Evolutionary conservation across 108 stramenopile genomes (phyloP).

Genomic region (Stephanodiscus triporus): DNA sequence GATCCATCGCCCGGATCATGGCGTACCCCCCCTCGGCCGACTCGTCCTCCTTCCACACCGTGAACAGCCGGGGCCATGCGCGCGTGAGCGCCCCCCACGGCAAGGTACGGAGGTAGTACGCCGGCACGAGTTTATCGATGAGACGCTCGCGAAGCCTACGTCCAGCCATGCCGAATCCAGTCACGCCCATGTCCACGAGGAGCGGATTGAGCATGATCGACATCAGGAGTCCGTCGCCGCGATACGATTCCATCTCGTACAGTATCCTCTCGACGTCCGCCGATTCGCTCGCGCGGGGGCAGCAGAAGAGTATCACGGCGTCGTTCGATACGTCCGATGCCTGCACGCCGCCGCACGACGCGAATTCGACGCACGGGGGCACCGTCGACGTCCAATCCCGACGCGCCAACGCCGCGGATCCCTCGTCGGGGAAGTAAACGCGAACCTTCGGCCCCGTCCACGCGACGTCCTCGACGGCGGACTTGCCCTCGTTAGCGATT

Average conservation of each 20-base stretch:
- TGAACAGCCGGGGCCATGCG: conserved; percentile 65
- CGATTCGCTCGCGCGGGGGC: conserved; percentile 81
- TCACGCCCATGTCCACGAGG: conserved; percentile 94
- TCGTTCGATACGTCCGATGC: conserved; percentile 60
- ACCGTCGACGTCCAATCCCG: conserved; percentile 80
- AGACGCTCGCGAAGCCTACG: conserved; percentile 86
- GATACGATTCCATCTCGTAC: conserved; percentile 42
- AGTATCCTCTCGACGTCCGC: conserved; percentile 70
- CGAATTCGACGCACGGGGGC: conserved; percentile 77
- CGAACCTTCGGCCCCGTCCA: conserved; percentile 67
- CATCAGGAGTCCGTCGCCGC: conserved; percentile 54
- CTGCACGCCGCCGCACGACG: conserved; percentile 74
- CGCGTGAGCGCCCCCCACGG: conserved; percentile 90
- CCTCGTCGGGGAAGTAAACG: conserved; percentile 93
- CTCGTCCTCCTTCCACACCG: conserved; percentile 93
- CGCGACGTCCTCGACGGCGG: conserved; percentile 25
- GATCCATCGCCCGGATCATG: conserved; percentile 67
- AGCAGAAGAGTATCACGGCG: conserved; percentile 72
- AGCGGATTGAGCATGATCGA: conserved; percentile 91
- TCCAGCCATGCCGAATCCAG: conserved; percentile 95
- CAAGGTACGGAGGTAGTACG: conserved; percentile 89
- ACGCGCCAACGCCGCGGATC: conserved; percentile 89
- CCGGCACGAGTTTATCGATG: conserved; percentile 67
- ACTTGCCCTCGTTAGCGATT: conserved; percentile 56
- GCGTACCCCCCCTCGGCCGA: conserved; percentile 79